Evolutionary conservation across 1,284 basidiomycete species (phyloP).

Genomic region (Irpex rosettiformis): DNA sequence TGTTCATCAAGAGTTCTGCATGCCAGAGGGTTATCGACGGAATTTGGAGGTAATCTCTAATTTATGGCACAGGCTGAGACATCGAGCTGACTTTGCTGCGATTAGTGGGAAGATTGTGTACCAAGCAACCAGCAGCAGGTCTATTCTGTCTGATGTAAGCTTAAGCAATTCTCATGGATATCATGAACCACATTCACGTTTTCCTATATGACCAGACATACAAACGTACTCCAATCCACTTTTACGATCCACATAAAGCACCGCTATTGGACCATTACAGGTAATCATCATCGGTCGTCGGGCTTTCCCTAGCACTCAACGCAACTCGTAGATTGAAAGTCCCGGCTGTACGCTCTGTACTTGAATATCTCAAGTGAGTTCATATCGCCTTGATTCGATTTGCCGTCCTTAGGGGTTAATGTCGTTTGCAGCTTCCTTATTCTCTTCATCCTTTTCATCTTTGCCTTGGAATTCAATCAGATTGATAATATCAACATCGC

Average conservation of each 20-base stretch:
- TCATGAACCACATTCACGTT: not conserved
- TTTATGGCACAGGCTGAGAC: not conserved
- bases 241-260: slow-evolving; percentile 92
- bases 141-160: slow-evolving; percentile 81
- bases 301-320: not conserved
- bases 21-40: slow-evolving; percentile 86
- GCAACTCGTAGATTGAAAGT: slow-evolving; percentile 73
- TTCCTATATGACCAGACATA: slow-evolving; percentile 73
- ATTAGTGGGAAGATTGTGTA: slow-evolving; percentile 84
- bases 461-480: slow-evolving; percentile 77
- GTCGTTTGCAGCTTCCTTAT: slow-evolving; percentile 63
- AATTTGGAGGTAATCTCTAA: slow-evolving; percentile 62
- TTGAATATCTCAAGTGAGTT: slow-evolving; percentile 81
- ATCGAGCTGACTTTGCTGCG: slow-evolving; percentile 4
- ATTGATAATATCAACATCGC: slow-evolving; percentile 55
- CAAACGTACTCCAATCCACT: slow-evolving; percentile 87
- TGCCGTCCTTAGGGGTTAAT: not conserved
- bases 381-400: slow-evolving; percentile 3
- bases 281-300: slow-evolving; percentile 31
- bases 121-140: slow-evolving; percentile 81
- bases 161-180: not conserved
- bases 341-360: slow-evolving; percentile 82
- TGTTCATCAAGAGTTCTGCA: slow-evolving; percentile 83
- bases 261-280: slow-evolving; percentile 92
- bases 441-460: slow-evolving; percentile 79